Evolutionary conservation across 2,329 filamentous ascomycete species (phyloP), one percentile per base, ranked within the genome.

Genomic region (Epichloe brachyelytri): DNA sequence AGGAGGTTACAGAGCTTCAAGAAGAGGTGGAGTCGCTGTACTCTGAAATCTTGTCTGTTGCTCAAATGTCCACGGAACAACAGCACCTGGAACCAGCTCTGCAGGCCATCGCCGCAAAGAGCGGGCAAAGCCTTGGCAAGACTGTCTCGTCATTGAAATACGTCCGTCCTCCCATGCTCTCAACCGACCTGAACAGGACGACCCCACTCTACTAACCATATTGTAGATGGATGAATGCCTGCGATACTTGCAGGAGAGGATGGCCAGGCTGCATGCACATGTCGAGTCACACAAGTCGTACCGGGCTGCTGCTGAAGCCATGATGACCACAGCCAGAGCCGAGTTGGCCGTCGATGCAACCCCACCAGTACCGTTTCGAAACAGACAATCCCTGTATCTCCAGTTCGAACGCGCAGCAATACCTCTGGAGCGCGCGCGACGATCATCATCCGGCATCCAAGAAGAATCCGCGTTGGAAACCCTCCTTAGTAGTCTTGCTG

Each of bases 11-110:
- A 14, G 71, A 74, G 3, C 62, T 85, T 2, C 76, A 82, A 58
- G 75, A 77, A 34, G 84, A 87, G 59, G 70, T 88, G 1, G 81
- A 86, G 56, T 85, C 82, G 4, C 69, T 88, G 3, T 83, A 85
- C 57, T 71, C 80, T 0, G 85, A 88, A 60, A 81, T 88, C 40
- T 68, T 83, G 0, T 79, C 83, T 0, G 80, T 88, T 2, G 78
- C 82, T 6, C 79, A 85, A 55, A 87, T 88, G 79, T 79, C 83
- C 0, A 73, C 82, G 1, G 81, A 86, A 56, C 78, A 84, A 57
- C 80, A 85, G 60, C 76, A 82, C 56, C 70, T 84, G 5, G 75
- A 79, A 53, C 83, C 83, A 0, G 78, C 83, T 1, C 65, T 79
- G 5, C 65, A 67, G 51, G 66, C 70, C 0, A 61, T 75, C 4